These are phyloP conservation scores for Amylostereum chailletii DNA, from an alignment of 1,284 basidiomycete genomes.

Conservation along the genomic window DNA sequence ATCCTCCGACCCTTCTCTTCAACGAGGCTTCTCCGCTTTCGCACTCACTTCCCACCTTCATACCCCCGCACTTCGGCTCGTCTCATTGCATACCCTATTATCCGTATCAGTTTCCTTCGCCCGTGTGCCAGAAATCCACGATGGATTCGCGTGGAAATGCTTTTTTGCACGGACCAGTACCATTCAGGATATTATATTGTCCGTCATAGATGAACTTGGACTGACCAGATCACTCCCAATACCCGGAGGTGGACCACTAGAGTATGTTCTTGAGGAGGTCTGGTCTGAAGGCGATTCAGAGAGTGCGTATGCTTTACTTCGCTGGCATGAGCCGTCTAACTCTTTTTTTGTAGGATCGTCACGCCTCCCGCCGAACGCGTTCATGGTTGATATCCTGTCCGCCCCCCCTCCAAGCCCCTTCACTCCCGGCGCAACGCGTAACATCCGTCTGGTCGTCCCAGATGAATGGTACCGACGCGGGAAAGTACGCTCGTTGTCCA, in stretches of 20 bases:
- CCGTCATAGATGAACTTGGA: slow-evolving; percentile 58
- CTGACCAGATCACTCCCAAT: slow-evolving; percentile 52
- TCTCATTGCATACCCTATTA: slow-evolving; percentile 60
- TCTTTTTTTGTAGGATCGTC: slow-evolving; percentile 26
- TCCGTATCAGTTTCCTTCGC: slow-evolving; percentile 48
- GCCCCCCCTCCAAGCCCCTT: slow-evolving; percentile 32
- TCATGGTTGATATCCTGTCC: slow-evolving; percentile 30
- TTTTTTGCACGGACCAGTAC: slow-evolving; percentile 52
- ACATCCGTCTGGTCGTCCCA: slow-evolving; percentile 59
- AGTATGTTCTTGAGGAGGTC: slow-evolving; percentile 63
- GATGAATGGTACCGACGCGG: slow-evolving; percentile 74
- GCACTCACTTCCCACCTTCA: slow-evolving; percentile 65
- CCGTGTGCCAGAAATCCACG: slow-evolving; percentile 73
- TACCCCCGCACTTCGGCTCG: slow-evolving; percentile 57
- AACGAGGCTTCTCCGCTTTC: slow-evolving; percentile 64
- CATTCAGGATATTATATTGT: slow-evolving; percentile 44
- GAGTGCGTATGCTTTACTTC: slow-evolving; percentile 30
- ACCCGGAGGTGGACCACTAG: slow-evolving; percentile 50
- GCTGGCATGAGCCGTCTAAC: background rate
- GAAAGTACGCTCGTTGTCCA: slow-evolving; percentile 41
- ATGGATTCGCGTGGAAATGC: slow-evolving; percentile 56
- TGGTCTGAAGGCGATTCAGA: slow-evolving; percentile 39
- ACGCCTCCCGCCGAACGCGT: slow-evolving; percentile 28
- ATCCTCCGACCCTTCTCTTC: slow-evolving; percentile 25
- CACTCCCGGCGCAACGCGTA: slow-evolving; percentile 27